These are phyloP conservation scores for Aspergillus novoparasiticus DNA, from an alignment of 2,329 filamentous ascomycete species.

Conservation along the genomic window DNA sequence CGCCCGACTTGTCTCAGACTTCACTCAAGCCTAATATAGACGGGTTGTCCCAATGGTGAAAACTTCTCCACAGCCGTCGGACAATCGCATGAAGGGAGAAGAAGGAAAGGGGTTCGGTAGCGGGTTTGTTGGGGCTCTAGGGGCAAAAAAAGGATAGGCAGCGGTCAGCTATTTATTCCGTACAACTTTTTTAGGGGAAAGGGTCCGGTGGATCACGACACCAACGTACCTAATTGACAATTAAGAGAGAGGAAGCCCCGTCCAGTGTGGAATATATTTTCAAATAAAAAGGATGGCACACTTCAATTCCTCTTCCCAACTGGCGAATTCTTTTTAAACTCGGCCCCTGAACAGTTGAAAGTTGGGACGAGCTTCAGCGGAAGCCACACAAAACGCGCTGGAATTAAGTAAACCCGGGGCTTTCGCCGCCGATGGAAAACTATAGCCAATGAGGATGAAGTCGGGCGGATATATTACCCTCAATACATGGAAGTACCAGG, in stretches of 20 bases:
- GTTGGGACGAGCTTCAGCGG: conserved; percentile 1
- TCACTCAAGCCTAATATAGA: conserved; percentile 1
- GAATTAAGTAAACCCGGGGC: conserved; percentile 11
- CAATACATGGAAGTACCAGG: neutral
- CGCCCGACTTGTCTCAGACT: conserved; percentile 13
- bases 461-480: conserved; percentile 1
- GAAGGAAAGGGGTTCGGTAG: conserved; percentile 3
- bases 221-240: neutral
- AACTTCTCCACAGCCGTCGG: neutral
- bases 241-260: neutral
- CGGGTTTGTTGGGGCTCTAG: conserved; percentile 8
- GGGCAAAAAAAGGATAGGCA: conserved; percentile 5
- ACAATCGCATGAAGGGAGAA: conserved; percentile 16
- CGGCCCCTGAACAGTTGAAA: conserved; percentile 4
- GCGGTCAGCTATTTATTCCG: neutral
- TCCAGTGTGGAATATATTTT: neutral
- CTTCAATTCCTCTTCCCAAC: neutral
- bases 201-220: neutral
- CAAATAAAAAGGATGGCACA: neutral
- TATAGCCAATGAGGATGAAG: neutral
- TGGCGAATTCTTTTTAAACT: conserved; percentile 1
- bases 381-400: neutral
- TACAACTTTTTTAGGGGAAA: conserved; percentile 4
- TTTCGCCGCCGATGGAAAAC: neutral
- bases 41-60: neutral